Evolutionary conservation across 345 rosid genomes (phyloP).

Genomic region (Hibiscus trionum): DNA sequence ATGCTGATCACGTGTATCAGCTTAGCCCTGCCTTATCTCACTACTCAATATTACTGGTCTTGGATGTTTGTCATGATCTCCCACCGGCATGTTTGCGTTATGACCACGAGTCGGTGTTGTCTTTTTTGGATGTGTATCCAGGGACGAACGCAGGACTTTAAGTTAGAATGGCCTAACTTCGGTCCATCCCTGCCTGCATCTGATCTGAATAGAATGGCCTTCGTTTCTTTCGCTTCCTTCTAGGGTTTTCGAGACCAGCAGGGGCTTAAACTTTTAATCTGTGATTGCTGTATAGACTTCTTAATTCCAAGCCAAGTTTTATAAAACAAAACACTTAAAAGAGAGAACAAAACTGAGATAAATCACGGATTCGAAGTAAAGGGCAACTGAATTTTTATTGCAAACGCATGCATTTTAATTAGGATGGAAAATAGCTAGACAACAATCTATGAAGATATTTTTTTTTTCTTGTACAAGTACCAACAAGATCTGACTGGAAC

Average conservation of each 20-base stretch:
- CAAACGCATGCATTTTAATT: neutral
- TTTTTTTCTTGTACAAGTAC: slow-evolving; percentile 32
- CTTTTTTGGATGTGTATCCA: no score
- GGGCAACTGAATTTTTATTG: neutral
- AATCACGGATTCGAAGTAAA: neutral
- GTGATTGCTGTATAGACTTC: neutral
- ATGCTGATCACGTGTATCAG: no score
- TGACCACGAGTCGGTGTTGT: no score
- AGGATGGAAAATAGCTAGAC: neutral
- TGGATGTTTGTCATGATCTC: no score
- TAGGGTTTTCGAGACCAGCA: neutral
- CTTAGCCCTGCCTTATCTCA: no score
- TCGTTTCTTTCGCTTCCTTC: neutral
- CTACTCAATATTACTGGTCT: no score
- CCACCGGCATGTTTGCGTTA: no score
- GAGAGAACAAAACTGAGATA: neutral
- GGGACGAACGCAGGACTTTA: no score
- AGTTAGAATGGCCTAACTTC: no score
- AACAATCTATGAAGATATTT: neutral
- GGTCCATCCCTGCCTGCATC: no score
- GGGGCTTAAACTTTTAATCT: neutral
- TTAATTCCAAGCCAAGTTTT: neutral
- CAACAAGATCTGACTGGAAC: slow-evolving; percentile 39
- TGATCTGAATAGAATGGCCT: neutral
- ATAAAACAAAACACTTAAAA: neutral